Percentiles rank a stretch among this genome's conserved stretches.
Evolutionary conservation across 2,329 filamentous ascomycete species (phyloP).

Genomic region (Claviceps digitariae): DNA sequence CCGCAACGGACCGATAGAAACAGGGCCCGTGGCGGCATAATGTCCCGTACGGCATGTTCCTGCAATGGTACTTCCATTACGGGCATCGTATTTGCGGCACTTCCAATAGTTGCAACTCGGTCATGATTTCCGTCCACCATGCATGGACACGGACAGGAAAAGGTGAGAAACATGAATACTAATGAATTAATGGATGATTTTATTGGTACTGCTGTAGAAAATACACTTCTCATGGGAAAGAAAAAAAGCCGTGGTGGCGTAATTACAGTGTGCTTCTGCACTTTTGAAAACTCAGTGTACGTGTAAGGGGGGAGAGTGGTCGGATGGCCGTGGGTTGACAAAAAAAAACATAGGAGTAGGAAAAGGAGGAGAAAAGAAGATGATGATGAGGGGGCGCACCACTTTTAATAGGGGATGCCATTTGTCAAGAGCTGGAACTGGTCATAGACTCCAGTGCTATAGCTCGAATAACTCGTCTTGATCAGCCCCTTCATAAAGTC

Average conservation of each 20-base stretch:
- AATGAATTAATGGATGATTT: background rate
- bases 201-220: background rate
- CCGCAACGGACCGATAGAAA: no score
- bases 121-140: no score
- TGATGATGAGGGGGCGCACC: no score
- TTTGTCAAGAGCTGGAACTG: constrained; percentile 96
- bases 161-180: no score
- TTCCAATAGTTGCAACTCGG: no score
- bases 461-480: constrained; percentile 78
- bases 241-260: background rate
- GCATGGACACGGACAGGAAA: no score
- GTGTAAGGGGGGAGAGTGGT: background rate
- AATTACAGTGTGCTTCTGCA: background rate
- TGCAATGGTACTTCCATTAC: no score
- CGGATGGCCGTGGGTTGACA: background rate
- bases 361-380: background rate
- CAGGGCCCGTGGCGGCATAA: no score
- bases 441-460: constrained; percentile 90
- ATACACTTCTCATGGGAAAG: background rate
- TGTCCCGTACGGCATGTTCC: no score
- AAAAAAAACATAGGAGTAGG: background rate
- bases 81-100: no score
- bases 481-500: constrained; percentile 87
- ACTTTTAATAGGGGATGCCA: constrained; percentile 78
- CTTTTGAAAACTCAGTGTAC: background rate